Conservation (phyloP, 257 asterid species). For the Solanum sejunctum region DNA sequence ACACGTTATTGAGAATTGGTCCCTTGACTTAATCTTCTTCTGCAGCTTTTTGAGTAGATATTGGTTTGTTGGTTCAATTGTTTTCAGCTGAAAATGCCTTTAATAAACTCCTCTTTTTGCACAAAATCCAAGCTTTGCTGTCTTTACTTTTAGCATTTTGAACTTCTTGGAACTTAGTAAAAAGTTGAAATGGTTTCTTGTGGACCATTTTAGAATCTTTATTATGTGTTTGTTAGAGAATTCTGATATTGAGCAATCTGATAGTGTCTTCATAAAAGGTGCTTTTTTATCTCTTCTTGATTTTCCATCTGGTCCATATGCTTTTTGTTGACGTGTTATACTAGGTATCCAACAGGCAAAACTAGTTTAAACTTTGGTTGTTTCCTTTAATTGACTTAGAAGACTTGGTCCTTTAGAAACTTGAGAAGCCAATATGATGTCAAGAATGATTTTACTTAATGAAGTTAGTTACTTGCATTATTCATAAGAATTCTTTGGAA, state of each 20-base stretch:
- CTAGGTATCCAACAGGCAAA: background rate
- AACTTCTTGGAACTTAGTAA: background rate
- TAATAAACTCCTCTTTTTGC: background rate
- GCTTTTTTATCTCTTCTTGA: background rate
- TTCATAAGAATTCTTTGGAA: background rate
- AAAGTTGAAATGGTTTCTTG: background rate
- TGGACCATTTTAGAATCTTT: conserved; percentile 4
- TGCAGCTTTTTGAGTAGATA: background rate
- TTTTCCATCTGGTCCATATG: background rate
- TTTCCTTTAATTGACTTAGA: background rate
- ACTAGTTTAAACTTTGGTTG: background rate
- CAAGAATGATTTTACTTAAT: background rate
- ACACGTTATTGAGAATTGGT: background rate
- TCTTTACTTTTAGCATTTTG: background rate
- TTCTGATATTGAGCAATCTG: background rate
- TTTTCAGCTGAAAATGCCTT: conserved; percentile 5
- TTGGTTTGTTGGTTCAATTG: background rate
- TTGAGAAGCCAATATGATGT: conserved; percentile 5
- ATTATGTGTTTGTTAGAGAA: background rate
- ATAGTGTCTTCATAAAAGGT: background rate
- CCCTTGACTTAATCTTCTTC: background rate
- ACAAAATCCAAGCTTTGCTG: background rate
- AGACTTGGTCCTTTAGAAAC: background rate
- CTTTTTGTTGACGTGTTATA: background rate
- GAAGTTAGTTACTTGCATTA: background rate